Conservation (phyloP, 1,139 yeast species). For the Williopsis jadinii region DNA sequence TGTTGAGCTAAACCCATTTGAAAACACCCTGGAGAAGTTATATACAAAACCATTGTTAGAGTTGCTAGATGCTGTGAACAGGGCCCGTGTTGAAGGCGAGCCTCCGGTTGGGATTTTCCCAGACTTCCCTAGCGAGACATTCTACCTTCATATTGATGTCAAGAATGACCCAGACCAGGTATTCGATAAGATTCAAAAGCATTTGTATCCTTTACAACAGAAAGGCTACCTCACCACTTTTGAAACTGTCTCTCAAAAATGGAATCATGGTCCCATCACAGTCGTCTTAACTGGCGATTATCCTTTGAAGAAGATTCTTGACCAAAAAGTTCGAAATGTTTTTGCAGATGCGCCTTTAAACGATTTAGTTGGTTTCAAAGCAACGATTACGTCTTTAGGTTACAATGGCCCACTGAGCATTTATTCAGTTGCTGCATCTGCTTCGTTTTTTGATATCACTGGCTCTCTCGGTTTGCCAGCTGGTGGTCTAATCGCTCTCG, state of each 20-base stretch:
- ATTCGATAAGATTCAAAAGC: conserved; percentile 26
- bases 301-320: conserved; percentile 24
- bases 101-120: conserved; percentile 34
- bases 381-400: background rate
- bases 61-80: conserved; percentile 34
- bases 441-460: conserved; percentile 10
- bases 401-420: background rate
- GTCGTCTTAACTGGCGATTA: conserved; percentile 37
- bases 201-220: conserved; percentile 30
- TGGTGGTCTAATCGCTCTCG: conserved; percentile 18
- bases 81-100: background rate
- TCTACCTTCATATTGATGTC: conserved; percentile 41
- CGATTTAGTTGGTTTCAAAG: background rate
- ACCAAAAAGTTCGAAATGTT: conserved; percentile 19
- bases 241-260: conserved; percentile 21
- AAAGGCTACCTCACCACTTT: conserved; percentile 32
- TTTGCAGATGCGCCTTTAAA: conserved; percentile 31
- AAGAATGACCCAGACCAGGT: conserved; percentile 35
- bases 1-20: conserved; percentile 34
- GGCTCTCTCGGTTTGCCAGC: conserved; percentile 3
- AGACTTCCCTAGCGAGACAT: conserved; percentile 32
- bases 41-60: conserved; percentile 48
- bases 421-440: conserved; percentile 9
- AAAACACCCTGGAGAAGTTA: conserved; percentile 39
- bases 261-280: conserved; percentile 35